Evolutionary conservation across 768 basidiomycete genomes (phyloP).

Genomic region (Suillus spraguei): DNA sequence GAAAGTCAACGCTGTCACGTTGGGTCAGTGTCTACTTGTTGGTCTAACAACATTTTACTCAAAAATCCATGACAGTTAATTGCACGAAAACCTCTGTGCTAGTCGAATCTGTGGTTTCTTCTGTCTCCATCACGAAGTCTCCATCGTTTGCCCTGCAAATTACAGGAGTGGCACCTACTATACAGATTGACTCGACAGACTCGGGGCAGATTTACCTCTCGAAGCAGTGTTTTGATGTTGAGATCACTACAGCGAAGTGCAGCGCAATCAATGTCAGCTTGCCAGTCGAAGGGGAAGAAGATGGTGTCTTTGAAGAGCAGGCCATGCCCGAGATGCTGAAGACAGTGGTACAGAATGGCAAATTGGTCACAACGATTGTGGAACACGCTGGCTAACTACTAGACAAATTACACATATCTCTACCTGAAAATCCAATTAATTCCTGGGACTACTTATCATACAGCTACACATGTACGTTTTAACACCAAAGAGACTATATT

Average conservation of each 20-base stretch:
- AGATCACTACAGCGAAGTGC: conserved; percentile 94
- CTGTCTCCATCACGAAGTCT: conserved; percentile 84
- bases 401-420: background rate
- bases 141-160: conserved; percentile 95
- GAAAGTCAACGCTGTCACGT: conserved; percentile 92
- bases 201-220: conserved; percentile 95
- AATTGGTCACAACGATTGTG: conserved; percentile 84
- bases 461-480: background rate
- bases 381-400: conserved; percentile 69
- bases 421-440: background rate
- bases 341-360: conserved; percentile 79
- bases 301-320: conserved; percentile 88
- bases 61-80: conserved; percentile 57
- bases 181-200: conserved; percentile 94
- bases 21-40: conserved; percentile 54
- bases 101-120: conserved; percentile 91
- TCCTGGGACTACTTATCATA: background rate
- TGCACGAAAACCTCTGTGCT: conserved; percentile 87
- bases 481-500: background rate
- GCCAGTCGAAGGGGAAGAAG: conserved; percentile 86
- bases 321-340: conserved; percentile 96
- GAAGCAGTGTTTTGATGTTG: conserved; percentile 72
- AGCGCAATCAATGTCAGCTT: conserved; percentile 90
- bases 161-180: conserved; percentile 85
- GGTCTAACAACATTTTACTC: conserved; percentile 6